phyloP scores from a whole-genome alignment of 208 protist genomes.

The Leishmania gerbilli region DNA sequence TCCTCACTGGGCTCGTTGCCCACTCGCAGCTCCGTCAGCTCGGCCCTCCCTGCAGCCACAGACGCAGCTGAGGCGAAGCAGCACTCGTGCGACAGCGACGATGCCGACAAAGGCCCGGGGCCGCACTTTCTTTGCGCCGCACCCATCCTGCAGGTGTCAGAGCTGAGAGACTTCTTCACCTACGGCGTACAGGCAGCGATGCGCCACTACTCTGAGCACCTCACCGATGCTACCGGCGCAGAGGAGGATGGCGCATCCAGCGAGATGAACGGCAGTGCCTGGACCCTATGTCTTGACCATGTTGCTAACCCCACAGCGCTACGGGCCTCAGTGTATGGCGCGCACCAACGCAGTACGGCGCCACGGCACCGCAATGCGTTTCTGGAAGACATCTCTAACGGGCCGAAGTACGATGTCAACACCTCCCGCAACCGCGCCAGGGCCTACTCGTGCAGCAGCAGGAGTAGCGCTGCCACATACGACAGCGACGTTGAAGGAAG shows the following conservation, averaged over 20 bases:
- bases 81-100: neutral
- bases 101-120: neutral
- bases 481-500: slow-evolving; percentile 20
- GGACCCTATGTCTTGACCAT: neutral
- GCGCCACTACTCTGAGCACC: slow-evolving; percentile 20
- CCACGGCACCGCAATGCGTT: slow-evolving; percentile 13
- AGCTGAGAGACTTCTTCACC: slow-evolving; percentile 21
- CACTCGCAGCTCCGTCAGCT: neutral
- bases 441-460: neutral
- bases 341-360: neutral
- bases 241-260: neutral
- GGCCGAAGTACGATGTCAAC: neutral
- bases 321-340: neutral
- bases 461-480: slow-evolving; percentile 21
- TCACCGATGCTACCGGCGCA: neutral
- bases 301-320: neutral
- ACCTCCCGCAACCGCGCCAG: neutral
- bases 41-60: neutral
- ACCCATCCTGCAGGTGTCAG: slow-evolving; percentile 12
- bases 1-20: neutral
- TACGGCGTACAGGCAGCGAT: slow-evolving; percentile 27
- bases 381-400: slow-evolving; percentile 1
- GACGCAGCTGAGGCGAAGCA: neutral
- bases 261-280: neutral
- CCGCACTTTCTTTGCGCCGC: neutral